Percentiles rank a stretch among this genome's conserved stretches.
phyloP scores from a whole-genome alignment of 1,284 basidiomycete genomes.

The Ceratobasidium sp. region DNA sequence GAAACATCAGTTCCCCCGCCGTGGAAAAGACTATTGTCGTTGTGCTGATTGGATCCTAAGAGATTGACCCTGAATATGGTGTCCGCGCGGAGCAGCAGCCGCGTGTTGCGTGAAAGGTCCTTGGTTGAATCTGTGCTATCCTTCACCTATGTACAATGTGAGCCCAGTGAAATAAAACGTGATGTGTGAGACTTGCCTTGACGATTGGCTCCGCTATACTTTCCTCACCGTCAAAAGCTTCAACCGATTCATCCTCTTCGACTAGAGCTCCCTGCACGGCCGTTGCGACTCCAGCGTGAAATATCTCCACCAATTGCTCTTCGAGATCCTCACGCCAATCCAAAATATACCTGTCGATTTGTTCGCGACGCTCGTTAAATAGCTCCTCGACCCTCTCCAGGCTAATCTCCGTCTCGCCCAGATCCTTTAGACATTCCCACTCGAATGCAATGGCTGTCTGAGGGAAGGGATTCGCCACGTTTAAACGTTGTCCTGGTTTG shows the following conservation, averaged over 20 bases:
- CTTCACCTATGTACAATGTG: too few species aligned
- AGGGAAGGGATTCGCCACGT: background rate
- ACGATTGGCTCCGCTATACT: too few species aligned
- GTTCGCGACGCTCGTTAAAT: background rate
- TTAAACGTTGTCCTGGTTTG: background rate
- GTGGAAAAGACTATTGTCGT: too few species aligned
- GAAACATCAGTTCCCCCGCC: too few species aligned
- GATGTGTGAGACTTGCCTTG: too few species aligned
- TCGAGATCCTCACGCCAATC: constrained; percentile 3
- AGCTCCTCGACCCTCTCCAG: background rate
- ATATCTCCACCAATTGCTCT: too few species aligned
- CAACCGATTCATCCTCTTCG: background rate
- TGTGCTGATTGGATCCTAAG: background rate
- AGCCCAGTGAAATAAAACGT: background rate
- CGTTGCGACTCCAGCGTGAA: background rate
- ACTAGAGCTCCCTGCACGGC: background rate
- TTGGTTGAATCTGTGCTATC: background rate
- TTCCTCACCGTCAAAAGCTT: too few species aligned
- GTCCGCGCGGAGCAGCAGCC: constrained; percentile 13
- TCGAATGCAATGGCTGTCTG: background rate
- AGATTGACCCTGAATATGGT: background rate
- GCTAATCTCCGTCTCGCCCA: background rate
- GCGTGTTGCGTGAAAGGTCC: background rate
- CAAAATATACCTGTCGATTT: background rate
- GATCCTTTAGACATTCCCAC: background rate